Evolutionary conservation across 371 early-diverging fungal genomes (phyloP).

Genomic region (Entomophthora muscae): DNA sequence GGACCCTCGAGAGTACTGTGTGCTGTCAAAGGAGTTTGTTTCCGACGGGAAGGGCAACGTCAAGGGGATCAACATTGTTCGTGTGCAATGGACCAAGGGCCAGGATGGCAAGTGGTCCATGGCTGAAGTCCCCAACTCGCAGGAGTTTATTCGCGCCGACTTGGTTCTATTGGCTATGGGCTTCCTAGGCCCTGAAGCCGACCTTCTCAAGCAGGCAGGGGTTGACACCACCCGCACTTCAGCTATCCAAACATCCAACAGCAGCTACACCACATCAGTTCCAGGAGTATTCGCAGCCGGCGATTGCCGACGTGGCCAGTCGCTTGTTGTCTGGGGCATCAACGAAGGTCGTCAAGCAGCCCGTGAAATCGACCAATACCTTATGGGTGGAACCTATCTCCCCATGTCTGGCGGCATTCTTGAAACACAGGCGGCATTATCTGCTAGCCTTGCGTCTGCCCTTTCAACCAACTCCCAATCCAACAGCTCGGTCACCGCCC

Average conservation of each 20-base stretch:
- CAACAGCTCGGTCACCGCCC: not conserved
- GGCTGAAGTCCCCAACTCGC: conserved; percentile 66
- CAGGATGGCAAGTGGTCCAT: conserved; percentile 69
- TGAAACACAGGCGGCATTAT: not conserved
- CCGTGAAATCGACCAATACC: conserved; percentile 67
- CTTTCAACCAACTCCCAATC: not conserved
- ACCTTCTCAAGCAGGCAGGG: conserved; percentile 39
- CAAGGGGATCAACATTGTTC: conserved; percentile 80
- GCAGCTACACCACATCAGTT: conserved; percentile 55
- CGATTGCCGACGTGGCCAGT: conserved; percentile 91
- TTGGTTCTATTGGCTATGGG: conserved; percentile 89
- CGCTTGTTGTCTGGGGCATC: conserved; percentile 91
- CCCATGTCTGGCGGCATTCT: conserved; percentile 48
- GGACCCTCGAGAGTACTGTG: conserved; percentile 87
- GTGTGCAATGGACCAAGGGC: conserved; percentile 84
- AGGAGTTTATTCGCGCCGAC: conserved; percentile 72
- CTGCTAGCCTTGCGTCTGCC: not conserved
- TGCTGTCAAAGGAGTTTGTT: conserved; percentile 87
- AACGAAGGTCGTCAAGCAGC: conserved; percentile 93
- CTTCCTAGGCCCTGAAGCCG: conserved; percentile 88
- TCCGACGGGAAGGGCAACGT: conserved; percentile 61
- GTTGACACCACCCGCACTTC: conserved; percentile 30
- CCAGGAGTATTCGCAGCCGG: conserved; percentile 85
- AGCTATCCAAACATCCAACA: conserved; percentile 64
- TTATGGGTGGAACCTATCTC: conserved; percentile 42